Evolutionary conservation across 176 grass and related monocot genomes (phyloP), one percentile per base, ranked within the genome.

Genomic region (Zea luxurians): DNA sequence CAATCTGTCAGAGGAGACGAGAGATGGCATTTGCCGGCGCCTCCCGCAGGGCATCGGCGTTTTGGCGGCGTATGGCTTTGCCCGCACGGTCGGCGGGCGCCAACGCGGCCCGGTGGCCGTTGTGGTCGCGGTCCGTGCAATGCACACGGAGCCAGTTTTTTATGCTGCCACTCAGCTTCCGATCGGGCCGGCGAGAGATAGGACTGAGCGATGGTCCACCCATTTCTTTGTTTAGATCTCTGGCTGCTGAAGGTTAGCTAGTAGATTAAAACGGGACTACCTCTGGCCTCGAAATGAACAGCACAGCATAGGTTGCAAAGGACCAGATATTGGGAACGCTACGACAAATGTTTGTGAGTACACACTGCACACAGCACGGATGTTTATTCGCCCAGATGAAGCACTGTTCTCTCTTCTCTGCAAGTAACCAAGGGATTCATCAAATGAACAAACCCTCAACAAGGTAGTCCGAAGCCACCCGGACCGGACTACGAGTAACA

Each of bases 311-410:
- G 1, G 45, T 1, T 55, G 54, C 16, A 57, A 8, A 57, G 5
- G 17, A 57, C 17, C 20, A 60, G 27, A 61, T 61, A 61, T 12
- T 34, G 18, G 58, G 9, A 61, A 11, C 21, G 34, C 1, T 34
- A 11, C 4, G 58, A 34, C 58, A 40, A 17, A 20, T 0, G 38
- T 80, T 69, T 70, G 8, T 4, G 48, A 3, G 70, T 75, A 11
- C 46, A 64, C 68, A 53, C 3, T 44, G 43, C 43, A 44, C 43
- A 44, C 6, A 44, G 7, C 17, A 38, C 21, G 5, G 37, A 12
- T 37, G 68, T 16, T 86, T 76, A 81, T 76, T 81, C 64, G 37
- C 21, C 43, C 3, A 48, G n/a, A 80, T 68, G 42, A 80, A 59
- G 68, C 61, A 69, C 48, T 43, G 12, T 21, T 12, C 41, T 64